A percentile compares a stretch with the other conserved stretches of the same genome.
Evolutionary conservation across 495 filamentous ascomycete species (phyloP).

Genomic region (Aspergillus olivimuriae): DNA sequence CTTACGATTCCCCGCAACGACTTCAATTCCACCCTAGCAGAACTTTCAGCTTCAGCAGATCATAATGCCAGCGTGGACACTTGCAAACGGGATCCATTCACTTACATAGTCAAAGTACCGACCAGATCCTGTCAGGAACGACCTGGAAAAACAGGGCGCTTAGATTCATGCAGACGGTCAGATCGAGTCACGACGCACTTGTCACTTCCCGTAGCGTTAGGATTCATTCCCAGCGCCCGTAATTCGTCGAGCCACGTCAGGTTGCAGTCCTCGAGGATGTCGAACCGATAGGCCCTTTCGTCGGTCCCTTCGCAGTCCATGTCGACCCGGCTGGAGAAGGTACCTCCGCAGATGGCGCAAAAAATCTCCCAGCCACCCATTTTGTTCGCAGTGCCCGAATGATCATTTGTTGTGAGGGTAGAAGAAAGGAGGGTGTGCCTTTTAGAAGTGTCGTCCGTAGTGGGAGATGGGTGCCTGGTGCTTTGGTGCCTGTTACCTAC

Average conservation of each 20-base stretch:
- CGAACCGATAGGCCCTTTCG: background rate
- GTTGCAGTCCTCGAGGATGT: background rate
- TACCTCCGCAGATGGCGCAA: constrained; percentile 1
- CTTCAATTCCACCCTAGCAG: background rate
- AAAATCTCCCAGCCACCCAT: constrained; percentile 3
- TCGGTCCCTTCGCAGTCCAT: background rate
- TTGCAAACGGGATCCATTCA: too few species aligned
- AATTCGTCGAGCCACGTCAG: constrained; percentile 1
- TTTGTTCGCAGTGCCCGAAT: too few species aligned
- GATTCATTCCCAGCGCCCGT: background rate
- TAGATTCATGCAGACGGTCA: too few species aligned
- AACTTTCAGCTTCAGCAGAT: too few species aligned
- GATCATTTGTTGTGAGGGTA: too few species aligned
- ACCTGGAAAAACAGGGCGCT: background rate
- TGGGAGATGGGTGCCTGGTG: too few species aligned
- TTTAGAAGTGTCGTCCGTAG: too few species aligned
- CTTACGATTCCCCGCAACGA: background rate
- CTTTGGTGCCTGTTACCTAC: too few species aligned
- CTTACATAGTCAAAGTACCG: background rate
- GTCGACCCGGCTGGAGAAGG: background rate
- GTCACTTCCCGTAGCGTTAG: background rate
- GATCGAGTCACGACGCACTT: constrained; percentile 2
- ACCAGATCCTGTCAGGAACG: background rate
- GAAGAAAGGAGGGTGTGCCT: too few species aligned
- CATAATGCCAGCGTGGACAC: too few species aligned